Base-by-base conservation (phyloP, 768 basidiomycete species). In the Mycena alexandri region DNA sequence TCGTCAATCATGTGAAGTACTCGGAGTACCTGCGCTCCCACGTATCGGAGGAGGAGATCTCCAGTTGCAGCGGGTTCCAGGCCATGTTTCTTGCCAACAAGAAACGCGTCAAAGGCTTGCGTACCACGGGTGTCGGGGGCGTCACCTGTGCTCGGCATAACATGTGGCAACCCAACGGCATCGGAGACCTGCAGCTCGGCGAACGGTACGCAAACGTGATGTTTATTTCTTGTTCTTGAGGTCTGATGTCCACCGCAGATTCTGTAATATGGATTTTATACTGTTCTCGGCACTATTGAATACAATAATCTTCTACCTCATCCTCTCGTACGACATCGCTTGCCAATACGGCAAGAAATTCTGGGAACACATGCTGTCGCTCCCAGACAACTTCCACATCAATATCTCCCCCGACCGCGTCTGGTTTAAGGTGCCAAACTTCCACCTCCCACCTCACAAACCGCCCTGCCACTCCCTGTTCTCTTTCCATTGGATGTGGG, bases 221-320 rank as follows among this genome's bases (percentile, higher is more conserved):
- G n/a, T n/a, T 21, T 47, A 8, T n/a, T n/a, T n/a, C 13, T 3
- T 47, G n/a, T 3, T 6, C 46, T 47, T 6, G 16, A 12, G 13
- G 10, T 22, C 12, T 21, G 10, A 22, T 22, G 46, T 50, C 4
- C 22, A n/a, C n/a, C n/a, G 17, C 42, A 68, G 61, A 12, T 55
- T 54, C 13, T 59, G 61, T 53, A 73, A 73, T 44, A 73, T 71
- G 72, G 70, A 71, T 55, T 73, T 57, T 29, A 64, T 73, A 4
- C 46, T 73, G 0, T 48, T 58, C 14, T 71, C 70, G 17, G 36
- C 60, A 0, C 4, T 70, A n/a, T 34, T 63, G 10, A 47, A 47
- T 3, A 5, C 19, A 0, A 54, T 52, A 5, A 25, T 68, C 4
- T 34, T 59, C 22, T 52, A 43, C 4, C 41, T 68, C 14, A 51